Conservation (phyloP, 257 asterid species). For the Gynochthodes officinalis region DNA sequence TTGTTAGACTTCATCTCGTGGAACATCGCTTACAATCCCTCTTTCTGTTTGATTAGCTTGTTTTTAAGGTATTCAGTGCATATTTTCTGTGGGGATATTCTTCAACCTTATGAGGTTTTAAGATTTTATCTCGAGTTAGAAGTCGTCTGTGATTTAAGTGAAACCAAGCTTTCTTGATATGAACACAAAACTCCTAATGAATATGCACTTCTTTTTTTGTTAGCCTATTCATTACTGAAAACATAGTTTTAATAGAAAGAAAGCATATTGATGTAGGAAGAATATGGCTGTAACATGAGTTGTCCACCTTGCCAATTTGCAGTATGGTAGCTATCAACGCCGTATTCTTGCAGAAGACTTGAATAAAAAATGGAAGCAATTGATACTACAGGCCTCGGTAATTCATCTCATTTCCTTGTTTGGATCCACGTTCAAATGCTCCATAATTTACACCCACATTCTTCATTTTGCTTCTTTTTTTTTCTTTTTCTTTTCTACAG, state of each 20-base stretch:
- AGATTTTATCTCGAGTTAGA: neutral
- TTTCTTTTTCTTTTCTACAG: too few species aligned
- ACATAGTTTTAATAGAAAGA: neutral
- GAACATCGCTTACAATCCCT: neutral
- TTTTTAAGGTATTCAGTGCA: neutral
- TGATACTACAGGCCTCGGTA: conserved; percentile 65
- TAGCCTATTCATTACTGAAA: neutral
- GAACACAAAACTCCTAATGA: neutral
- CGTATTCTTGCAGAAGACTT: conserved; percentile 66
- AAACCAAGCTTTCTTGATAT: conserved; percentile 1
- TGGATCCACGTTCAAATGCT: neutral
- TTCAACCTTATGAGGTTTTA: neutral
- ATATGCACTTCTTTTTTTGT: neutral
- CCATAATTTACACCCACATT: neutral
- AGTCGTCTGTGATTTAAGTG: conserved; percentile 3
- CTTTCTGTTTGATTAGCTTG: neutral
- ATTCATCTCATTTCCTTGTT: conserved; percentile 14
- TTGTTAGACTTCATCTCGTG: neutral
- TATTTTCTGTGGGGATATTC: neutral
- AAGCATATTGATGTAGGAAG: conserved; percentile 7
- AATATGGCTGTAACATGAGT: conserved; percentile 5
- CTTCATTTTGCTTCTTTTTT: too few species aligned
- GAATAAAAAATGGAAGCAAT: conserved; percentile 87
- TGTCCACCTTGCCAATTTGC: conserved; percentile 26
- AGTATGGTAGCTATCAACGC: conserved; percentile 80